phyloP scores from a whole-genome alignment of 1,284 basidiomycete species.

The Golubevia pallescens region DNA sequence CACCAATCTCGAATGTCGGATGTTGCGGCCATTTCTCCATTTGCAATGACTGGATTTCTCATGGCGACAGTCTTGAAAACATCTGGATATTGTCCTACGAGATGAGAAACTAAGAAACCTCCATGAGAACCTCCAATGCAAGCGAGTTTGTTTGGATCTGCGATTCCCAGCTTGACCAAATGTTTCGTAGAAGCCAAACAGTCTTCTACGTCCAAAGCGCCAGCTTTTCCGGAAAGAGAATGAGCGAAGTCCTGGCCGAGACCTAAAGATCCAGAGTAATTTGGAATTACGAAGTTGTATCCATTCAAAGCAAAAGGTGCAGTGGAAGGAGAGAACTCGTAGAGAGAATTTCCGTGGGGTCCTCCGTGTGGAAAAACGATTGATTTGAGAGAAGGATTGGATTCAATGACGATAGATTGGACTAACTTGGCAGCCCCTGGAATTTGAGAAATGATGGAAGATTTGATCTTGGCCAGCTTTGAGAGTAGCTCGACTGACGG shows the following conservation, averaged over 20 bases:
- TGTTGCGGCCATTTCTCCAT: slow-evolving; percentile 9
- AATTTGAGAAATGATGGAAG: slow-evolving; percentile 1
- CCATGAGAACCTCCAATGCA: slow-evolving; percentile 21
- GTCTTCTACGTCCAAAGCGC: slow-evolving; percentile 18
- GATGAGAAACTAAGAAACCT: slow-evolving; percentile 19
- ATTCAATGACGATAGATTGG: not conserved
- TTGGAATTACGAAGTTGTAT: slow-evolving; percentile 14
- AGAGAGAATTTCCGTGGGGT: slow-evolving; percentile 13
- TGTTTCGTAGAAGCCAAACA: slow-evolving; percentile 12
- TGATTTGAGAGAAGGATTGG: not conserved
- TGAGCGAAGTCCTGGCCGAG: slow-evolving; percentile 14
- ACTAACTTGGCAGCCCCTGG: not conserved
- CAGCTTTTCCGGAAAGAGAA: slow-evolving; percentile 15
- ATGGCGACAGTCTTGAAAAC: slow-evolving; percentile 15
- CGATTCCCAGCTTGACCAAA: slow-evolving; percentile 1
- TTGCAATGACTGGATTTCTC: slow-evolving; percentile 21
- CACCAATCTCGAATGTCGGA: slow-evolving; percentile 28
- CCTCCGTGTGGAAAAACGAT: slow-evolving; percentile 24
- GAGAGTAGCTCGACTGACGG: not conserved
- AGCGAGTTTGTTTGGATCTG: slow-evolving; percentile 5
- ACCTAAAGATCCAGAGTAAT: slow-evolving; percentile 24
- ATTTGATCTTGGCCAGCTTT: not conserved
- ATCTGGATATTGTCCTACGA: slow-evolving; percentile 9
- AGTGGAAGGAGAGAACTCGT: slow-evolving; percentile 8
- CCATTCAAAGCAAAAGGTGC: slow-evolving; percentile 13